Conservation (phyloP, 345 rosid species). For the Tarenaya hassleriana region DNA sequence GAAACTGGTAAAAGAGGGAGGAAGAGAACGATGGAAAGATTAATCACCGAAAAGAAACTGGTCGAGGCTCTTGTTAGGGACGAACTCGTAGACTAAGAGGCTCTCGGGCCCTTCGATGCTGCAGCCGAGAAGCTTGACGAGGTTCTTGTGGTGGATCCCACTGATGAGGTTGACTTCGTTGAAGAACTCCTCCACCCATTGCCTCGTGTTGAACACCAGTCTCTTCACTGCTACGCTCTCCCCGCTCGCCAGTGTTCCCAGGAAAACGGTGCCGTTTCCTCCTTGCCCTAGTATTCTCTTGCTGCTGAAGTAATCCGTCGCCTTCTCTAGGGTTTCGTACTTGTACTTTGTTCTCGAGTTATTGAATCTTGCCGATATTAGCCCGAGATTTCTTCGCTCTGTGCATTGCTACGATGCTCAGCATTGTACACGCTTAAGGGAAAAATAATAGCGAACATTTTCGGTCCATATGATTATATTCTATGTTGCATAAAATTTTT, state of each 20-base stretch:
- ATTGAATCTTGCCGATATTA: slow-evolving; percentile 20
- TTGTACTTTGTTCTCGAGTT: slow-evolving; percentile 32
- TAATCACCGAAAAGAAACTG: slow-evolving; percentile 52
- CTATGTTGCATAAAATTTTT: neutral
- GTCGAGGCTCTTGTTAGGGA: slow-evolving; percentile 51
- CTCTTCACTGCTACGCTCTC: slow-evolving; percentile 58
- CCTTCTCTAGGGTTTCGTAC: slow-evolving; percentile 40
- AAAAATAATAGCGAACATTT: neutral
- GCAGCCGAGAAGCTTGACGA: slow-evolving; percentile 52
- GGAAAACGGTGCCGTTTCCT: slow-evolving; percentile 46
- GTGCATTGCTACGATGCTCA: neutral
- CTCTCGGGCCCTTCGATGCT: slow-evolving; percentile 46
- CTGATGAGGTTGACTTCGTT: slow-evolving; percentile 50
- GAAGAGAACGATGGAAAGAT: too few species aligned
- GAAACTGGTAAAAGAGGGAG: too few species aligned
- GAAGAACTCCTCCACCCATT: slow-evolving; percentile 33
- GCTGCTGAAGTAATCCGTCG: slow-evolving; percentile 36
- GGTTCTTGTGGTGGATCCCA: slow-evolving; percentile 47
- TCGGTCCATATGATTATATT: too few species aligned
- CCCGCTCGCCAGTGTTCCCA: slow-evolving; percentile 51
- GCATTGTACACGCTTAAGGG: neutral
- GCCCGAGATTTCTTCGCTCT: slow-evolving; percentile 23
- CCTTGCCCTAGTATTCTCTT: slow-evolving; percentile 36
- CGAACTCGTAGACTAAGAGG: slow-evolving; percentile 49
- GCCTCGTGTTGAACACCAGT: slow-evolving; percentile 28